Percentiles rank a stretch among this genome's conserved stretches.
Conservation (phyloP, 2,329 filamentous ascomycete genomes). For the Sporothrix inflata region DNA sequence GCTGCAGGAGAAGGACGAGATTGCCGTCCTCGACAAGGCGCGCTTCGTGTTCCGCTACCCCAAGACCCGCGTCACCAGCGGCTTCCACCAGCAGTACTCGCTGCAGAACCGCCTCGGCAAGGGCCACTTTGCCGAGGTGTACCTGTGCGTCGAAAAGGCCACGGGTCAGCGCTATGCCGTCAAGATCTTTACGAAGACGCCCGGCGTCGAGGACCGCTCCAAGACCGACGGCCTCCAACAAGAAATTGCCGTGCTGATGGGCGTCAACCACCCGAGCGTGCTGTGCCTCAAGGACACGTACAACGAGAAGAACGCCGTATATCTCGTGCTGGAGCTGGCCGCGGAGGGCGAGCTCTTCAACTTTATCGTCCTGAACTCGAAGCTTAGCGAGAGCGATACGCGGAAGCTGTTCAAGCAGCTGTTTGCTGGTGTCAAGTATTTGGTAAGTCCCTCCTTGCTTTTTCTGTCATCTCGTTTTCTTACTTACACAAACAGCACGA, state of each 20-base stretch:
- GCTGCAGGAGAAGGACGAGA: constrained; percentile 86
- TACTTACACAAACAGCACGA: constrained; percentile 71
- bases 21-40: constrained; percentile 81
- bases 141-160: constrained; percentile 83
- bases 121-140: constrained; percentile 93
- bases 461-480: background rate
- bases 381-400: constrained; percentile 80
- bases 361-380: constrained; percentile 87
- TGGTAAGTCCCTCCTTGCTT: constrained; percentile 63
- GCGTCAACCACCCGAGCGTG: constrained; percentile 92
- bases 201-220: constrained; percentile 78
- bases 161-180: constrained; percentile 85
- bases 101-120: constrained; percentile 86
- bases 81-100: constrained; percentile 84
- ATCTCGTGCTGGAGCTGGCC: constrained; percentile 87
- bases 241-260: constrained; percentile 95
- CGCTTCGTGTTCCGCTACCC: constrained; percentile 94
- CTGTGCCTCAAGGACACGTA: constrained; percentile 95
- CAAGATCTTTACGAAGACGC: constrained; percentile 89
- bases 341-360: constrained; percentile 96
- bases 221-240: constrained; percentile 88
- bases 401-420: constrained; percentile 88
- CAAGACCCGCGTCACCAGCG: constrained; percentile 70
- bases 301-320: constrained; percentile 86
- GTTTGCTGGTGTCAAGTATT: constrained; percentile 91